Evolutionary conservation across 2,329 filamentous ascomycete species (phyloP).

Genomic region (Hypoxylon sp.): DNA sequence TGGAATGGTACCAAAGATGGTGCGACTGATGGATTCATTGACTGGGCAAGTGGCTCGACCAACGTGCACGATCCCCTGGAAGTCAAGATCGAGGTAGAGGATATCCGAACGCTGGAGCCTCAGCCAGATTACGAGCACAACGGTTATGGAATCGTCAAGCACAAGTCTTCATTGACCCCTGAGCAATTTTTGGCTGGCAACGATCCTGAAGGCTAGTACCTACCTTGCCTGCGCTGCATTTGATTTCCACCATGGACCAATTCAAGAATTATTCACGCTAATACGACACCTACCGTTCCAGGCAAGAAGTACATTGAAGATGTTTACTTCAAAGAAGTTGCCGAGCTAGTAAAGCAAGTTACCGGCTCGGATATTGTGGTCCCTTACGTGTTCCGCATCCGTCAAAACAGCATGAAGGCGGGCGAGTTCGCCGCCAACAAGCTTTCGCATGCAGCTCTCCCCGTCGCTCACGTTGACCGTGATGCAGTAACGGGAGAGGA

Average conservation of each 20-base stretch:
- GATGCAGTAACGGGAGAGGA: conserved; percentile 41
- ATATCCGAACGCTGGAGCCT: conserved; percentile 39
- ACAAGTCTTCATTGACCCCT: conserved; percentile 38
- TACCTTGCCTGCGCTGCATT: not conserved
- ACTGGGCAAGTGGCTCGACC: conserved; percentile 41
- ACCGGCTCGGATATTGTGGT: conserved; percentile 41
- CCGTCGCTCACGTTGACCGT: conserved; percentile 43
- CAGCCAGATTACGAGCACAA: conserved; percentile 36
- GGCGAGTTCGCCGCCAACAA: conserved; percentile 40
- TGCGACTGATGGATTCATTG: conserved; percentile 37
- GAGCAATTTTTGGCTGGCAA: conserved; percentile 42
- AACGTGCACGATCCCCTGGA: conserved; percentile 41
- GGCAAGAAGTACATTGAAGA: conserved; percentile 42
- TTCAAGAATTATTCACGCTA: conserved; percentile 4
- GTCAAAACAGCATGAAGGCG: conserved; percentile 40
- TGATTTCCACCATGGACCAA: not conserved
- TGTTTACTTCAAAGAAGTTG: conserved; percentile 43
- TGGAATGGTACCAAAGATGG: conserved; percentile 44
- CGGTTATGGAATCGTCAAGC: conserved; percentile 43
- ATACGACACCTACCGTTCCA: conserved; percentile 7
- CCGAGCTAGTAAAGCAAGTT: conserved; percentile 41
- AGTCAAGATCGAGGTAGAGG: conserved; percentile 41
- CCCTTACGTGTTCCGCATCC: conserved; percentile 44
- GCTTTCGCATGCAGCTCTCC: conserved; percentile 40
- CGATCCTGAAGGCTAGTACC: conserved; percentile 37